Base-by-base conservation (phyloP, 2,329 filamentous ascomycete species). In the Epicoccum nigrum region DNA sequence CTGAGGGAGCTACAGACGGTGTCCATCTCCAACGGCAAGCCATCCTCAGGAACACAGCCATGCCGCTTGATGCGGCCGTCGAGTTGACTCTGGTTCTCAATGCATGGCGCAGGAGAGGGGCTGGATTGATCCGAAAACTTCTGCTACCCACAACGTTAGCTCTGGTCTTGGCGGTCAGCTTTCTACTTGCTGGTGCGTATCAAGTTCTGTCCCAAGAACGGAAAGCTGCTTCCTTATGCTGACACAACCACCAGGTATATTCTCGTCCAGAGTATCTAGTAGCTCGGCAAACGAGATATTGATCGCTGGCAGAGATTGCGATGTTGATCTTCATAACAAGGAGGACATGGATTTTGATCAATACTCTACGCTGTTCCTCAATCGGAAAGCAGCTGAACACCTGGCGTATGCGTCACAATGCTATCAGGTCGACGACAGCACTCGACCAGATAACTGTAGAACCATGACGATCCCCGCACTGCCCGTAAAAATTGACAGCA, bases 1-100 rank as follows among this genome's bases (percentile, higher is more conserved):
- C 55, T 1, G 7, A 21, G 2, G n/a, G 42, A 21, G 6, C 8
- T 32, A 2, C 19, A 45, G 72, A 73, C 44, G 67, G 58, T 7
- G 16, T 71, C 2, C 58, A 72, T 23, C 59, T 69, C 31, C 70
- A 70, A 38, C 64, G 70, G 19, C 72, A 74, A 45, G 59, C 68
- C 0, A 60, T 73, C 4, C 53, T 74, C 2, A 60, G 70, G 2
- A 75, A 75, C 28, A 58, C 59, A 2, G n/a, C 53, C 4, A 43
- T 51, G 8, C 47, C 59, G 9, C 45, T 23, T 12, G 57, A 46
- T 37, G 59, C 51, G 6, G 37, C 52, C 13, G 20, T 45, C 11
- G 53, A 56, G 3, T 16, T 62, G 3, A 9, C 38, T 17, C 17
- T 3, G 11, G 41, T n/a, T n/a, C 41, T 31, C 45, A 51, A 9